These are phyloP conservation scores for Keithomyces neogunnii DNA, from an alignment of 2,329 filamentous ascomycete species.

Conservation along the genomic window DNA sequence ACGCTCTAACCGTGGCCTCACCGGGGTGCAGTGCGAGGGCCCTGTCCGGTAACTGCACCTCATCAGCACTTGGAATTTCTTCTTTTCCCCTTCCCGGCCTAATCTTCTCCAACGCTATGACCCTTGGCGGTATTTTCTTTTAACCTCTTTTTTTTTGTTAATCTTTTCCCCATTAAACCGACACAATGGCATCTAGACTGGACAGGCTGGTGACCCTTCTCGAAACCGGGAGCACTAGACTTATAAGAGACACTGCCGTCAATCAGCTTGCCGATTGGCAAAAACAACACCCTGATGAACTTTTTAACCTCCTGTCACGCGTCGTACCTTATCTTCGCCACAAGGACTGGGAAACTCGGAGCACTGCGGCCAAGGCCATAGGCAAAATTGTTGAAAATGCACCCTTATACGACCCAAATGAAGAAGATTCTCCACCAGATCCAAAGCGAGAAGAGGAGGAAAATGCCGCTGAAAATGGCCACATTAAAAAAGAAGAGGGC, in stretches of 20 bases:
- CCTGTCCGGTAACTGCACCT: conserved; percentile 12
- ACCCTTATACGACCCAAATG: conserved; percentile 79
- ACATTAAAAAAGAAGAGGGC: conserved; percentile 55
- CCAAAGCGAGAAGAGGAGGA: conserved; percentile 30
- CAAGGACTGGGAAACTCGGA: conserved; percentile 95
- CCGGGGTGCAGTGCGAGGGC: conserved; percentile 11
- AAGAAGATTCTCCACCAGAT: conserved; percentile 48
- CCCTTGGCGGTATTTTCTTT: conserved; percentile 11
- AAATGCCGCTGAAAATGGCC: conserved; percentile 25
- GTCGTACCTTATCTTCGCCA: conserved; percentile 94
- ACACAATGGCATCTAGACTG: conserved; percentile 44
- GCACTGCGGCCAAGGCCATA: conserved; percentile 86
- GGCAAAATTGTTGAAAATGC: conserved; percentile 91
- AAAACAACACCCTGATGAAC: conserved; percentile 93
- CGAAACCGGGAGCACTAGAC: conserved; percentile 90
- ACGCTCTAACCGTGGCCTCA: neutral
- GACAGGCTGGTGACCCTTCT: conserved; percentile 83
- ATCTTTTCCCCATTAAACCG: neutral
- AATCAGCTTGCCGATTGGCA: conserved; percentile 96
- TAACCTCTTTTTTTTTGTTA: conserved; percentile 10
- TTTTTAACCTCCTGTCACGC: conserved; percentile 88
- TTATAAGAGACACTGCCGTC: conserved; percentile 95
- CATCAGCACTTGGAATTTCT: neutral
- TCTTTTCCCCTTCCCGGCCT: neutral
- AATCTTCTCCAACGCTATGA: neutral